Evolutionary conservation across 352 stramenopile genomes (phyloP).

Genomic region (Globisporangium paroecandrum): DNA sequence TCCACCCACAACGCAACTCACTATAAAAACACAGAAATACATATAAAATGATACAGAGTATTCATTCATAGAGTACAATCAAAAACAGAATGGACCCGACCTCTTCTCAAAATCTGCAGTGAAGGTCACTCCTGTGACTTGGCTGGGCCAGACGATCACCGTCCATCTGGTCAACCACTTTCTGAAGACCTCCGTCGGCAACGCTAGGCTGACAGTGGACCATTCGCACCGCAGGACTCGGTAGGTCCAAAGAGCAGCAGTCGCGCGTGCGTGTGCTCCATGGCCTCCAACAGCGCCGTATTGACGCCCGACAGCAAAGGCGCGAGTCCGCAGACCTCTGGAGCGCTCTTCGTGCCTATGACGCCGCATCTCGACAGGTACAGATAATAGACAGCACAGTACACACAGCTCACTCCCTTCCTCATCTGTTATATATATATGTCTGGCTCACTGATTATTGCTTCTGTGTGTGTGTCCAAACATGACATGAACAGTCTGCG

Average conservation of each 20-base stretch:
- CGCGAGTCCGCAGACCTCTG: conserved; percentile 21
- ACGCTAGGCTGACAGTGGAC: too few relatives aligned
- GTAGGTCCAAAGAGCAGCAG: too few relatives aligned
- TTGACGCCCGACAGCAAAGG: neutral
- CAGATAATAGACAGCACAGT: too few relatives aligned
- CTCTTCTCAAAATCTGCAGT: neutral
- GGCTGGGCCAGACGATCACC: neutral
- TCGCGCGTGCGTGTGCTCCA: neutral
- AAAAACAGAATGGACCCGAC: neutral
- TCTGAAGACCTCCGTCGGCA: neutral
- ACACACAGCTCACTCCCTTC: too few relatives aligned
- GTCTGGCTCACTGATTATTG: too few relatives aligned
- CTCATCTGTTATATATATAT: too few relatives aligned
- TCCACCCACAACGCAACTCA: neutral
- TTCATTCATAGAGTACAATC: neutral
- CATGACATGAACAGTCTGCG: conserved; percentile 10
- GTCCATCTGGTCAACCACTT: neutral
- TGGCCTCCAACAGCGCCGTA: conserved; percentile 1
- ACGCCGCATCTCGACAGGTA: conserved; percentile 32
- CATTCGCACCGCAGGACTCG: too few relatives aligned
- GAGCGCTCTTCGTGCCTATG: conserved; percentile 21
- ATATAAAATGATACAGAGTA: neutral
- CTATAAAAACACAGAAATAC: neutral
- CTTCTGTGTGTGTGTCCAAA: too few relatives aligned
- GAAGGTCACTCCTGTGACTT: neutral